Evolutionary conservation across 2,329 filamentous ascomycete genomes (phyloP), one percentile per base, ranked within the genome.

Genomic region (Celoporthe dispersa): DNA sequence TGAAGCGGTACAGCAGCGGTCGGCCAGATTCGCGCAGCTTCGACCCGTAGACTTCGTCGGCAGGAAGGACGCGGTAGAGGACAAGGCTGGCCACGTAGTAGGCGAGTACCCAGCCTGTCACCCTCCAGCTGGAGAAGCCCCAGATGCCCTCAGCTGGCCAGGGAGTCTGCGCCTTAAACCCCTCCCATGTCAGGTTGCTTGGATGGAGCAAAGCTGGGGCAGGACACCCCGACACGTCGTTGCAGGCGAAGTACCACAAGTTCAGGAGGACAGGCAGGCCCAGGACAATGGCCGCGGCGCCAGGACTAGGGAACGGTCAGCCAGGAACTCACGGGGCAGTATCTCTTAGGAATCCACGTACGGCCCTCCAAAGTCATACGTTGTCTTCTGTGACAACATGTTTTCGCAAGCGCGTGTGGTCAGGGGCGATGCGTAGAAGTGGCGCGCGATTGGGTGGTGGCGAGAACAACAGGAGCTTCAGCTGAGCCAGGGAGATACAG

Each of bases 1-100:
- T 92, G 79, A 96, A 91, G 69, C 92, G 89, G 80, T 97, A 97
- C 79, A 89, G 91, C 75, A 94, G 86, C 72, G 86, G 88, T 25
- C 91, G 91, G 51, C 93, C 93, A 64, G 71, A 73, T 25, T 85
- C 88, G 55, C 84, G 81, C 73, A 97, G 82, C 76, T 89, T 84
- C 1, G 88, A 89, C 3, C 94, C 94, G 68, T 93, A 84, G 0
- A 86, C 84, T 76, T 92, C 88, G 67, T 86, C 83, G 16, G 91
- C 93, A 1, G 94, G 94, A 11, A 97, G 84, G 44, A 94, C 82
- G n/a, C 90, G 83, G 76, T 95, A 91, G 35, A 97, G 82, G 33
- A 92, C 80, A 75, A 94, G 79, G 76, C 89, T 94, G 73, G 95
- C 82, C 3, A 88, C 77, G 77, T 95, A 94, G 82, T 95, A 97